Base-by-base conservation (phyloP, 2,329 filamentous ascomycete species). In the Cryoendolithus antarcticus region DNA sequence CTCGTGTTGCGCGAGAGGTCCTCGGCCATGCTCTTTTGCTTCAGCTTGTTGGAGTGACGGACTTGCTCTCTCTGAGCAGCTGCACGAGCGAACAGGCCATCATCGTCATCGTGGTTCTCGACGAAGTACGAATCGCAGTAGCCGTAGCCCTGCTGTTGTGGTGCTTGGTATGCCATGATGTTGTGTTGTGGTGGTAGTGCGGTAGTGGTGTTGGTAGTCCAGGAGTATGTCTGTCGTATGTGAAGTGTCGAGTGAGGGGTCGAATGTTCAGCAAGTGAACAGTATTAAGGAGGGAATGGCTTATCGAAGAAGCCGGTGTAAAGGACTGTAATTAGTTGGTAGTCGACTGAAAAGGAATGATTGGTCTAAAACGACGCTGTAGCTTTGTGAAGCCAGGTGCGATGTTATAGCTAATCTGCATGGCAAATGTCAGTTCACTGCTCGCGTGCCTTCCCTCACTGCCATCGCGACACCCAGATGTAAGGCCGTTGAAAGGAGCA, bases 11-110 rank as follows among this genome's bases (percentile, higher is more conserved):
- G 77, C 34, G 88, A 95, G 48, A 96, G 75, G 59, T 96, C 85
- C 57, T 86, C 83, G 44, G 82, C 86, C 52, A 96, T 82, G 49
- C 82, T 80, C 57, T 89, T 84, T 63, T 95, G 89, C 54, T 80
- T 78, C 64, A 89, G 78, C 57, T 82, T 78, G 44, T 83, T 81
- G 52, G 91, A 68, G 56, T 85, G 75, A 62, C 81, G 85, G 51
- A 80, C 76, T 45, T 84, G 79, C 54, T 91, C 82, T 56, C 81
- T 77, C 44, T 79, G 70, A 47, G 78, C 79, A 50, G 84, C 73
- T 47, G 77, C 75, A 50, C 62, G 56, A 34, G 64, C 65, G 64
- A 63, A 69, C 39, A 68, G 44, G 35, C 65, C 69, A 36, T 72
- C 69, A 43, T 75, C 70, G 45, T 72, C 64, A 45, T 66, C 71